phyloP scores from a whole-genome alignment of 2,329 filamentous ascomycete genomes.

The Pestalotiopsis sp. region DNA sequence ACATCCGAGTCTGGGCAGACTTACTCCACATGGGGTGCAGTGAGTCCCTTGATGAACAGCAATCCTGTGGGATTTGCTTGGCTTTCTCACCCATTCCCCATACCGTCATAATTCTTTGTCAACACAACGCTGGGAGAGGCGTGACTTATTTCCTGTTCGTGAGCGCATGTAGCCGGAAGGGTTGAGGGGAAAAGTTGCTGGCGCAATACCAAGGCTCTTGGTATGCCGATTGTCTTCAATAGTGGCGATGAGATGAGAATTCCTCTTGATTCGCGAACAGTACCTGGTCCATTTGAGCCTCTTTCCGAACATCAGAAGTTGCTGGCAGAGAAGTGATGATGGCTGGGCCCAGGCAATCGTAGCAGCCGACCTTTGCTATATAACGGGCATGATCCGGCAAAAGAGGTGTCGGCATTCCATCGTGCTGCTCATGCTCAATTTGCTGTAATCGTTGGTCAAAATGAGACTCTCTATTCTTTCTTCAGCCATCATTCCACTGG shows the following conservation, averaged over 20 bases:
- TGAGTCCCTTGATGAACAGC: constrained; percentile 1
- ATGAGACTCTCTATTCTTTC: background rate
- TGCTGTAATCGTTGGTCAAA: background rate
- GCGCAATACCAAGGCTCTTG: background rate
- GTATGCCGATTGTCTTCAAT: background rate
- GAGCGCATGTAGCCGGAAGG: background rate
- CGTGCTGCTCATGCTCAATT: background rate
- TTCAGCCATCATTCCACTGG: background rate
- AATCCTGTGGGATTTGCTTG: constrained; percentile 2
- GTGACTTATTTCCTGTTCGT: too few species aligned
- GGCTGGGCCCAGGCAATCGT: background rate
- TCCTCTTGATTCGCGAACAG: background rate
- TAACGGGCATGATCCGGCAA: background rate
- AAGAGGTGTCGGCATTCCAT: background rate
- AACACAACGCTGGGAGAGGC: background rate
- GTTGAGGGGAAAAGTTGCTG: background rate
- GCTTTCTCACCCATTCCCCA: background rate
- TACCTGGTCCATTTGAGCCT: background rate
- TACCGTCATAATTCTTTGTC: background rate
- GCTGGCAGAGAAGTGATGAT: background rate
- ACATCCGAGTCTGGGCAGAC: background rate
- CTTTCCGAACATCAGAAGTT: background rate
- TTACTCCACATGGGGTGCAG: background rate
- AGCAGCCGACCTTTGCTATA: background rate
- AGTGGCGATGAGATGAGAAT: background rate